These are phyloP conservation scores for Luffa acutangula DNA, from an alignment of 306 rosid species.

Conservation along the genomic window DNA sequence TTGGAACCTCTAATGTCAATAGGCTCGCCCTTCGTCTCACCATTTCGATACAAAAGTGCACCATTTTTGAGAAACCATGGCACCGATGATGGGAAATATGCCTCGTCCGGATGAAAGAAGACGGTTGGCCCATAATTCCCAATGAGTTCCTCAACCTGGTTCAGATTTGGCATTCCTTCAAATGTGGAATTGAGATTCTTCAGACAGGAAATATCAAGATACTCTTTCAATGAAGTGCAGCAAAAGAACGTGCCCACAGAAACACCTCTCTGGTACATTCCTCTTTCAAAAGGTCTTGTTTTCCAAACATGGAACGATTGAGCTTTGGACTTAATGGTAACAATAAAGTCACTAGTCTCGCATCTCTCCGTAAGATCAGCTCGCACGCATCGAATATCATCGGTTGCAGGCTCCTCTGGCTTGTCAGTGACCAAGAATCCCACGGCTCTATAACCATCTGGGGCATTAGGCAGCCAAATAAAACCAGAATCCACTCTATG, in stretches of 20 bases:
- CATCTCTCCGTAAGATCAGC: slow-evolving; percentile 73
- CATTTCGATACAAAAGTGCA: slow-evolving; percentile 34
- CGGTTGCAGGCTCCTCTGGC: slow-evolving; percentile 42
- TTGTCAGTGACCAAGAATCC: slow-evolving; percentile 54
- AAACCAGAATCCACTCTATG: slow-evolving; percentile 41
- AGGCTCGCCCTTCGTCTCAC: slow-evolving; percentile 24
- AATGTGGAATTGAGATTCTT: slow-evolving; percentile 25
- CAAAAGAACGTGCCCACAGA: slow-evolving; percentile 74
- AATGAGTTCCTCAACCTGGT: slow-evolving; percentile 42
- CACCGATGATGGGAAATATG: slow-evolving; percentile 45
- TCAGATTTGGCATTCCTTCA: slow-evolving; percentile 47
- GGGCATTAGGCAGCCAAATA: slow-evolving; percentile 85
- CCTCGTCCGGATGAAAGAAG: slow-evolving; percentile 57
- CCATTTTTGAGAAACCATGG: slow-evolving; percentile 61
- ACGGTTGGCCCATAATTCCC: slow-evolving; percentile 52
- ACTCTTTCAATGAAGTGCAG: slow-evolving; percentile 29
- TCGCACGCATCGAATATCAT: slow-evolving; percentile 65
- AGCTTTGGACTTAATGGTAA: slow-evolving; percentile 32
- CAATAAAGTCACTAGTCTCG: slow-evolving; percentile 35
- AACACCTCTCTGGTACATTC: slow-evolving; percentile 53
- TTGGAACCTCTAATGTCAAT: slow-evolving; percentile 43
- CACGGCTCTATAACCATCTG: slow-evolving; percentile 68
- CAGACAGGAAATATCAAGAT: slow-evolving; percentile 32
- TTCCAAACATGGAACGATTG: slow-evolving; percentile 50
- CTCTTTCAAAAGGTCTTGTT: slow-evolving; percentile 57